phyloP scores from a whole-genome alignment of 1,284 basidiomycete species.

The Naganishia cerealis region DNA sequence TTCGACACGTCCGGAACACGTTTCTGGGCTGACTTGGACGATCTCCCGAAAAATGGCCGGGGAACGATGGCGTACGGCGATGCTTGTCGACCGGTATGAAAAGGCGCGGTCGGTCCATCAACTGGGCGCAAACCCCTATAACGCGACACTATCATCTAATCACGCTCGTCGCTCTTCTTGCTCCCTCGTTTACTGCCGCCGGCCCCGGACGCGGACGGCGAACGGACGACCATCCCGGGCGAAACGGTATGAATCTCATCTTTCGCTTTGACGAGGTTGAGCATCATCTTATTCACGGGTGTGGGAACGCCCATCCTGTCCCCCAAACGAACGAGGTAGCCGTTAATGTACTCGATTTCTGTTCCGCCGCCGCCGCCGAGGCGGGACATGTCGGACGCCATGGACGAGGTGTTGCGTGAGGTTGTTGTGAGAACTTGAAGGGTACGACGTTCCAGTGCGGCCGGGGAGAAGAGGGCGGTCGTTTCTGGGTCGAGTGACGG shows the following conservation, averaged over 20 bases:
- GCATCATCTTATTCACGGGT: conserved; percentile 64
- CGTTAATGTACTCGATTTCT: conserved; percentile 82
- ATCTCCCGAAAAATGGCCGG: no score
- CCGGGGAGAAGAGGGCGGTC: conserved; percentile 43
- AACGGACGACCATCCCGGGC: conserved; percentile 8
- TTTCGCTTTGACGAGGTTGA: conserved; percentile 64
- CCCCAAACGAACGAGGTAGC: conserved; percentile 74
- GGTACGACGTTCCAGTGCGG: conserved; percentile 56
- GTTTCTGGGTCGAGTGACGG: conserved; percentile 41
- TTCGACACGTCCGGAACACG: no score
- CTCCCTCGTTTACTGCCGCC: not conserved
- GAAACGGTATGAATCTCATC: conserved; percentile 38
- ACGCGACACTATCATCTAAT: not conserved
- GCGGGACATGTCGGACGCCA: conserved; percentile 67
- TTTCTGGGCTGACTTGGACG: no score
- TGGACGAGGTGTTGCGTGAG: conserved; percentile 70
- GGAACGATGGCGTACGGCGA: no score
- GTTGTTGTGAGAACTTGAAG: conserved; percentile 63
- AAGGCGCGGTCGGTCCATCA: no score
- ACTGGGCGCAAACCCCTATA: no score
- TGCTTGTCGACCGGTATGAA: no score
- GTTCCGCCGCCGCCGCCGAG: conserved; percentile 53
- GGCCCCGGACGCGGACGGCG: not conserved
- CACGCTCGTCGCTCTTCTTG: not conserved
- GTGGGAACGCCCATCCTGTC: conserved; percentile 63